Evolutionary conservation across 225 moss, liverwort and hornwort species (phyloP), one percentile per base, ranked within the genome.

Genomic region (Pseudoscleropodium purum): DNA sequence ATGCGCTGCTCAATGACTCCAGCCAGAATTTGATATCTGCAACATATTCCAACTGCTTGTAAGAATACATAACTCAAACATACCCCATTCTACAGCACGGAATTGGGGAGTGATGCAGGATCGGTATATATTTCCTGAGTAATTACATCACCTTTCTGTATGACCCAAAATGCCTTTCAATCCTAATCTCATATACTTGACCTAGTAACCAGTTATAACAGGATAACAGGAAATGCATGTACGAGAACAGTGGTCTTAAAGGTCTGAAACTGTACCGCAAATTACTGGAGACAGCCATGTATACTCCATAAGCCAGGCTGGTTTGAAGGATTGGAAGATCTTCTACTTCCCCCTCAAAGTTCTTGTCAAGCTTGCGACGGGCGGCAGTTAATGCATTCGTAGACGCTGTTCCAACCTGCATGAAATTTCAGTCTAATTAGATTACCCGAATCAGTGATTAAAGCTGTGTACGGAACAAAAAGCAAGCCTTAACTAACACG

Each of bases 271-370:
- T 68, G 41, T 94, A 97, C 96, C 96, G 92, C 91, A 99, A 86
- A 85, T 99, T 99, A 92, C 99, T 99, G 81, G 99, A 99, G 80
- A 99, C 74, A 64, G 96, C 94, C 99, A 99, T 99, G 93, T 99
- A 99, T 25, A 96, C 99, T 90, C 99, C 99, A 91, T 99, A 99
- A 26, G 99, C 99, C 92, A 99, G 92, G 90, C 99, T 99, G 51
- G 99, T 99, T 68, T 93, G 72, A 52, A 99, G 89, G 75, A 99
- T 96, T 76, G 99, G 99, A 59, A 99, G 84, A 84, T 99, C 99
- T 85, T 97, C 97, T 41, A 81, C 27, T 87, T 95, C 94, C 72
- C 89, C 98, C 75, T 59, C 89, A 82, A 91, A 93, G 82, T 90
- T 92, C 84, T 94, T 95, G 83, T 97, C 98, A 47, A 96, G 24